Conservation (phyloP, 345 rosid species). For the Litchi chinensis region DNA sequence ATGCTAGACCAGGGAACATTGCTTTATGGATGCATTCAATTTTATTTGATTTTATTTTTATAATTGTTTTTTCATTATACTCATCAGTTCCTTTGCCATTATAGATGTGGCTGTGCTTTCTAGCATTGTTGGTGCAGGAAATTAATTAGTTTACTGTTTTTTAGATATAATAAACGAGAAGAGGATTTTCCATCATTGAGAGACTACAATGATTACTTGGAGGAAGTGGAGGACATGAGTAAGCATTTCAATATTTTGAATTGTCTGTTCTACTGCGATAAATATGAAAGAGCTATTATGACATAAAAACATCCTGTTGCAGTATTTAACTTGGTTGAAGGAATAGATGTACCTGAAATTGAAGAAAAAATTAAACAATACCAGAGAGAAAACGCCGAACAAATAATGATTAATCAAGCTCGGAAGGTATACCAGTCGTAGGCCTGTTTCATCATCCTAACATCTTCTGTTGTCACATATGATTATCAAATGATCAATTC, state of each 20-base stretch:
- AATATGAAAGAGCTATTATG: background rate
- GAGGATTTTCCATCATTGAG: conserved; percentile 76
- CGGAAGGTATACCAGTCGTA: conserved; percentile 54
- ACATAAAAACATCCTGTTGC: conserved; percentile 22
- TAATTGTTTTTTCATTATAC: background rate
- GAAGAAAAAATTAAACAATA: conserved; percentile 75
- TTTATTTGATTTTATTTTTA: background rate
- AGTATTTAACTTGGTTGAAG: conserved; percentile 79
- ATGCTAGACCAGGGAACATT: background rate
- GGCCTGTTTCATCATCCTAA: background rate
- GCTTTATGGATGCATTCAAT: background rate
- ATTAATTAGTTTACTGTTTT: background rate
- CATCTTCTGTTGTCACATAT: background rate
- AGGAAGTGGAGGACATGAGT: conserved; percentile 97
- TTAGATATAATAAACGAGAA: conserved; percentile 85
- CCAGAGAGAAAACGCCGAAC: conserved; percentile 87
- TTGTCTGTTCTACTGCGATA: conserved; percentile 9
- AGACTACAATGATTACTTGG: conserved; percentile 94
- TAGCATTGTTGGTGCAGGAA: background rate
- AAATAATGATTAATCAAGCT: conserved; percentile 81
- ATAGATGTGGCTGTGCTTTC: background rate
- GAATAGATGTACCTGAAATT: conserved; percentile 65
- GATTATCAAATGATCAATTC: background rate
- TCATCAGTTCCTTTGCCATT: background rate
- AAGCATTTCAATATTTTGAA: conserved; percentile 36